Evolutionary conservation across 2,329 filamentous ascomycete genomes (phyloP).

Genomic region (Colletotrichum navitas): DNA sequence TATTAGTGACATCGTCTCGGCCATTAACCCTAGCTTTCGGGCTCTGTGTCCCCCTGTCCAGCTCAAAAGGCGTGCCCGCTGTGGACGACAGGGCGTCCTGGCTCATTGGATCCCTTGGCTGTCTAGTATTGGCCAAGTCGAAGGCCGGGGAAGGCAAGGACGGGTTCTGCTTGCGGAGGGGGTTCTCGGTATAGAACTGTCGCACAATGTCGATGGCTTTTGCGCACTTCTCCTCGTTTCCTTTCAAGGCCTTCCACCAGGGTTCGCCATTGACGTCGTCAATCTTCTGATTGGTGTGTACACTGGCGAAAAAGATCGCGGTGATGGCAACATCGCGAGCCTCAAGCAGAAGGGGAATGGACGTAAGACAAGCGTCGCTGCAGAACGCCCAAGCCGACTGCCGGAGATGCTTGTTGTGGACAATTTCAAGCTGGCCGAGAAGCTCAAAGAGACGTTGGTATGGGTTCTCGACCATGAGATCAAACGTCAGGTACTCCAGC

Average conservation of each 20-base stretch:
- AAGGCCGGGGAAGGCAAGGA: slow-evolving; percentile 67
- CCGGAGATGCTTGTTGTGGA: slow-evolving; percentile 84
- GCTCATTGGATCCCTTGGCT: slow-evolving; percentile 60
- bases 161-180: slow-evolving; percentile 68
- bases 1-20: slow-evolving; percentile 50
- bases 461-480: slow-evolving; percentile 89
- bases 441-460: slow-evolving; percentile 88
- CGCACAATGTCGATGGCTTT: slow-evolving; percentile 83
- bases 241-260: slow-evolving; percentile 88
- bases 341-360: slow-evolving; percentile 84
- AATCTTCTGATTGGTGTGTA: slow-evolving; percentile 79
- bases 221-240: slow-evolving; percentile 77
- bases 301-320: slow-evolving; percentile 87
- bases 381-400: slow-evolving; percentile 94
- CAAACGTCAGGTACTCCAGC: slow-evolving; percentile 92
- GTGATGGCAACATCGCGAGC: slow-evolving; percentile 86
- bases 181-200: slow-evolving; percentile 75
- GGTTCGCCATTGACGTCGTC: slow-evolving; percentile 80
- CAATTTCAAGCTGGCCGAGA: slow-evolving; percentile 77
- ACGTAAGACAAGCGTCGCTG: slow-evolving; percentile 89
- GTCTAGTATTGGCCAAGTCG: slow-evolving; percentile 67
- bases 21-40: slow-evolving; percentile 58
- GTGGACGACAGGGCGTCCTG: slow-evolving; percentile 62
- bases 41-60: slow-evolving; percentile 64
- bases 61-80: slow-evolving; percentile 62